A percentile compares a stretch with the other conserved stretches of the same genome.
phyloP scores from a whole-genome alignment of 2,329 filamentous ascomycete species.

The Aspergillus vadensis region DNA sequence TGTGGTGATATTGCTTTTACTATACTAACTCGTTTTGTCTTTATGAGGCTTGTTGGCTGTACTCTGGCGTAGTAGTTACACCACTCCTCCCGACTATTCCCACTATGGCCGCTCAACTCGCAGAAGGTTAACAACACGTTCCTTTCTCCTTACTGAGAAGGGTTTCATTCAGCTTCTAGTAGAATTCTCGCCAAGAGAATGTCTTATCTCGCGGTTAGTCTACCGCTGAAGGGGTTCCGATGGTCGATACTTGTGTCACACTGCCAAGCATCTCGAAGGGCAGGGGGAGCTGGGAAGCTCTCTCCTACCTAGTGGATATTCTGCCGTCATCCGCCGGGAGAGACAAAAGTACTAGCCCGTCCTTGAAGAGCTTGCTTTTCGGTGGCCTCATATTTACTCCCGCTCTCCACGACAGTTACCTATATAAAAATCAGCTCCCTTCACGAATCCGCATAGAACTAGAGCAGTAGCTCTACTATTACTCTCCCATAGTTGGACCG shows the following conservation, averaged over 20 bases:
- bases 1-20: too few relatives aligned
- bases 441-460: too few relatives aligned
- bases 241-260: not conserved
- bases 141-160: not conserved
- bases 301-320: not conserved
- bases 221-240: not conserved
- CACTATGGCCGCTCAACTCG: not conserved
- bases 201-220: not conserved
- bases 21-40: too few relatives aligned
- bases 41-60: too few relatives aligned
- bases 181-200: conserved; percentile 1
- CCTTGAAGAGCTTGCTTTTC: too few relatives aligned
- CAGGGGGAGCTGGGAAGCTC: not conserved
- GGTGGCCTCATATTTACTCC: too few relatives aligned
- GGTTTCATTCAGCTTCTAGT: not conserved
- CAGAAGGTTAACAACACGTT: not conserved
- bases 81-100: not conserved
- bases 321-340: not conserved
- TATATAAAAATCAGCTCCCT: too few relatives aligned
- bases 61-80: not conserved
- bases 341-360: not conserved
- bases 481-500: too few relatives aligned
- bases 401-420: too few relatives aligned
- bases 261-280: conserved; percentile 2
- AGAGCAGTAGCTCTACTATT: too few relatives aligned